Percentiles rank a stretch among this genome's conserved stretches.
Evolutionary conservation across 1,284 basidiomycete species (phyloP).

Genomic region (Taiwanofungus camphoratus): DNA sequence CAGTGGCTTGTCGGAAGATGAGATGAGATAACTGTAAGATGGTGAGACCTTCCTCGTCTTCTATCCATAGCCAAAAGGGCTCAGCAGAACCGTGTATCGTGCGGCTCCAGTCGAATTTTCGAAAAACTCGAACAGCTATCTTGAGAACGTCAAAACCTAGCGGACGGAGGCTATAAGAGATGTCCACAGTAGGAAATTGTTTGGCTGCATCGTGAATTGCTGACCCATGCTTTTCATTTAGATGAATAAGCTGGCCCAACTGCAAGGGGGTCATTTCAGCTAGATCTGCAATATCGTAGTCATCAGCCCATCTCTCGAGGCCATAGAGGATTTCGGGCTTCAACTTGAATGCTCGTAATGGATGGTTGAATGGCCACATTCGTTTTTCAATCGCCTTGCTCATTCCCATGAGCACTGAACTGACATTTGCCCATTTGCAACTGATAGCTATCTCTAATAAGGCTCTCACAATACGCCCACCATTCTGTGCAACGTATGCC

Average conservation of each 20-base stretch:
- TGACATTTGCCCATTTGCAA: slow-evolving; percentile 84
- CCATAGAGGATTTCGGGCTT: slow-evolving; percentile 80
- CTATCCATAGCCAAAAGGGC: slow-evolving; percentile 96
- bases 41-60: slow-evolving; percentile 73
- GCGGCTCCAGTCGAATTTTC: slow-evolving; percentile 81
- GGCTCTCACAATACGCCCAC: slow-evolving; percentile 89
- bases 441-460: slow-evolving; percentile 93
- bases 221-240: slow-evolving; percentile 83
- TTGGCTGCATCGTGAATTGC: slow-evolving; percentile 79
- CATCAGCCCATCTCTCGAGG: slow-evolving; percentile 80
- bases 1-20: slow-evolving; percentile 63
- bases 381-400: slow-evolving; percentile 92
- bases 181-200: slow-evolving; percentile 78
- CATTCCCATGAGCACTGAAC: slow-evolving; percentile 81
- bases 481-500: slow-evolving; percentile 91
- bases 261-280: slow-evolving; percentile 68
- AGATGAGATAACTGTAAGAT: slow-evolving; percentile 85
- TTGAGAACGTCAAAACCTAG: slow-evolving; percentile 82
- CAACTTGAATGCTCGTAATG: slow-evolving; percentile 76
- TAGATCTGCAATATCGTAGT: slow-evolving; percentile 76
- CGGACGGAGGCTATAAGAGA: slow-evolving; percentile 72
- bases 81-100: slow-evolving; percentile 76
- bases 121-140: slow-evolving; percentile 61
- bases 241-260: slow-evolving; percentile 80
- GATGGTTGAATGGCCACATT: slow-evolving; percentile 96